Percentiles rank a stretch among this genome's conserved stretches.
Evolutionary conservation across 495 filamentous ascomycete species (phyloP).

Genomic region (Podospora pseudocomata): DNA sequence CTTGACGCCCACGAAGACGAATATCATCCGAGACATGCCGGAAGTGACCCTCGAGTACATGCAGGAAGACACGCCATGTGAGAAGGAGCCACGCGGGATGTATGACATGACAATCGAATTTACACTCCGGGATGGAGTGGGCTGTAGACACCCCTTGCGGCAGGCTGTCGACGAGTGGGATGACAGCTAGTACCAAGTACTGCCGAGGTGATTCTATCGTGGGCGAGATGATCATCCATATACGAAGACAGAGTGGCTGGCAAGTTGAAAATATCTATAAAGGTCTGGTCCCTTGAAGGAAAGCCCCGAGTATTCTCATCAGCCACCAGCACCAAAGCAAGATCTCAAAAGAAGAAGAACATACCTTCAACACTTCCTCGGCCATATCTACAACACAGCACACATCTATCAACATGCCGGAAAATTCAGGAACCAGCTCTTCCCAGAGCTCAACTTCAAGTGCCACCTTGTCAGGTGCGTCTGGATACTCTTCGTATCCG

Average conservation of each 20-base stretch:
- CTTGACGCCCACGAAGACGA: neutral
- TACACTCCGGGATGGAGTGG: neutral
- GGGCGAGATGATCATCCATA: neutral
- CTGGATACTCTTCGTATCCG: neutral
- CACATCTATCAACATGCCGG: neutral
- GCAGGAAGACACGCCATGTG: slow-evolving; percentile 5
- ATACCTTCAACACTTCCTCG: neutral
- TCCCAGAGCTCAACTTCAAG: neutral
- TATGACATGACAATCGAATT: neutral
- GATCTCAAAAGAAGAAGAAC: neutral
- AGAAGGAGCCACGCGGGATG: slow-evolving; percentile 3
- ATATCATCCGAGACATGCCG: slow-evolving; percentile 18
- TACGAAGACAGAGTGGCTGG: neutral
- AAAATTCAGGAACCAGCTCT: neutral
- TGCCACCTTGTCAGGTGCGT: neutral
- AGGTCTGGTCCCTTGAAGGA: neutral
- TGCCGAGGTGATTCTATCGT: neutral
- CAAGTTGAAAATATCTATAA: neutral
- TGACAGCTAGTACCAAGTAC: neutral
- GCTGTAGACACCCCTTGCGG: neutral
- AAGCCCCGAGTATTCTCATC: neutral
- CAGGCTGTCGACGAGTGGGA: neutral
- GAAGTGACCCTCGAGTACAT: slow-evolving; percentile 13
- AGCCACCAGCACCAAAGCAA: neutral
- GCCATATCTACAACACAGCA: neutral